Conservation (phyloP, 306 rosid genomes). For the Cicer pinnatifidum region DNA sequence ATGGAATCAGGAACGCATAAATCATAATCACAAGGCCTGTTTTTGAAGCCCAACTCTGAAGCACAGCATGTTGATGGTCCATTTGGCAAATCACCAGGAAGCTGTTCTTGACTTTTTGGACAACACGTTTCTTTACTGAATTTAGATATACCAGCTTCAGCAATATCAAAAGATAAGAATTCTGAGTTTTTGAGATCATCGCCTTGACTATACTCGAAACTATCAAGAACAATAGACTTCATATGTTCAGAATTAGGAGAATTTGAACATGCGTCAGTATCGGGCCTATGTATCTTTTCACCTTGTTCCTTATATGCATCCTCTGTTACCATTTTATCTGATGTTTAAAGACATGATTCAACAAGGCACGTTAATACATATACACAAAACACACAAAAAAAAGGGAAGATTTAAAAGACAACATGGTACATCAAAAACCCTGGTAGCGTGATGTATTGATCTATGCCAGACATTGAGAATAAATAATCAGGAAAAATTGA, state of each 20-base stretch:
- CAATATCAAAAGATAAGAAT: slow-evolving; percentile 47
- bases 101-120: slow-evolving; percentile 41
- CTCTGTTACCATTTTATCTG: slow-evolving; percentile 49
- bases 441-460: neutral
- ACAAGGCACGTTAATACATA: slow-evolving; percentile 1
- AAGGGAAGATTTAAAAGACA: slow-evolving; percentile 35
- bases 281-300: slow-evolving; percentile 45
- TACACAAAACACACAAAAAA: neutral
- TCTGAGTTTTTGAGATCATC: slow-evolving; percentile 47
- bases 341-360: slow-evolving; percentile 34
- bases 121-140: slow-evolving; percentile 45
- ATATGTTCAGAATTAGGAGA: slow-evolving; percentile 45
- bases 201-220: slow-evolving; percentile 52
- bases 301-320: slow-evolving; percentile 44
- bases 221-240: slow-evolving; percentile 52
- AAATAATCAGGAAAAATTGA: slow-evolving; percentile 25
- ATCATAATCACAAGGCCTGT: slow-evolving; percentile 46
- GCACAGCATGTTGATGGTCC: slow-evolving; percentile 47
- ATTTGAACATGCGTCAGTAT: slow-evolving; percentile 37
- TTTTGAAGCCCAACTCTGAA: slow-evolving; percentile 46
- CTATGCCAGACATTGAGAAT: slow-evolving; percentile 24
- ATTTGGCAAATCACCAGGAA: slow-evolving; percentile 46
- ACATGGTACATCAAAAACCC: slow-evolving; percentile 17
- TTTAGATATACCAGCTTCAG: slow-evolving; percentile 51
- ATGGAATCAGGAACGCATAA: slow-evolving; percentile 50